Conservation (phyloP, 176 grass and related monocot species). For the Aegilops sharonensis region DNA sequence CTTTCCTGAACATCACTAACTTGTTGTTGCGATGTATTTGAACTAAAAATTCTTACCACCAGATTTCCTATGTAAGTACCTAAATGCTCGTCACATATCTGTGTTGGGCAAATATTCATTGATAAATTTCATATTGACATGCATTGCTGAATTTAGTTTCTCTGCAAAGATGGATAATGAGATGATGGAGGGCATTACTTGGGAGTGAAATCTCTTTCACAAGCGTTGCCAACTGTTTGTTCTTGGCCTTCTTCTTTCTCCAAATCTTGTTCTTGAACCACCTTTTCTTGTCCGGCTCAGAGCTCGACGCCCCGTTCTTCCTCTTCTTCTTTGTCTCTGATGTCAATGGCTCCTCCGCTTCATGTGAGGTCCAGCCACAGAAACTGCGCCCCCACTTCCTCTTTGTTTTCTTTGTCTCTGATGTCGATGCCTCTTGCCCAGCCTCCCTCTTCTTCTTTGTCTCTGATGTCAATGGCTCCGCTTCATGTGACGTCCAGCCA, state of each 20-base stretch:
- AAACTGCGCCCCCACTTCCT: slow-evolving; percentile 24
- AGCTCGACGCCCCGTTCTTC: slow-evolving; percentile 12
- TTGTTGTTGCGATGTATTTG: neutral
- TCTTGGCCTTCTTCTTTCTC: slow-evolving; percentile 60
- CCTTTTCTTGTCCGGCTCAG: slow-evolving; percentile 29
- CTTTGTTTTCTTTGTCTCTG: slow-evolving; percentile 32
- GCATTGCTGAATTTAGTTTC: neutral
- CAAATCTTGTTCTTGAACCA: slow-evolving; percentile 36
- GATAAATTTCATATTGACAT: neutral
- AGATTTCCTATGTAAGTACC: neutral
- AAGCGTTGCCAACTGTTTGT: slow-evolving; percentile 39
- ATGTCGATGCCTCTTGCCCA: neutral
- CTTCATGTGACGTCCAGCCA: slow-evolving; percentile 22
- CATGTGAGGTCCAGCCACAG: slow-evolving; percentile 21
- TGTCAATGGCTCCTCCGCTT: slow-evolving; percentile 28
- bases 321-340: slow-evolving; percentile 50
- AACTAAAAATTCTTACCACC: neutral
- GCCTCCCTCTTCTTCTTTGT: slow-evolving; percentile 48
- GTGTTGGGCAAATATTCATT: neutral
- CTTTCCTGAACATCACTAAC: neutral
- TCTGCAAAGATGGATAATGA: neutral
- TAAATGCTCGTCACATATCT: neutral
- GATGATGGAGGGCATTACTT: slow-evolving; percentile 39
- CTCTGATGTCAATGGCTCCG: slow-evolving; percentile 30
- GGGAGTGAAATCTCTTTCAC: slow-evolving; percentile 68